Evolutionary conservation across 305 asterid species (phyloP).

Genomic region (Rubia tinctorum): DNA sequence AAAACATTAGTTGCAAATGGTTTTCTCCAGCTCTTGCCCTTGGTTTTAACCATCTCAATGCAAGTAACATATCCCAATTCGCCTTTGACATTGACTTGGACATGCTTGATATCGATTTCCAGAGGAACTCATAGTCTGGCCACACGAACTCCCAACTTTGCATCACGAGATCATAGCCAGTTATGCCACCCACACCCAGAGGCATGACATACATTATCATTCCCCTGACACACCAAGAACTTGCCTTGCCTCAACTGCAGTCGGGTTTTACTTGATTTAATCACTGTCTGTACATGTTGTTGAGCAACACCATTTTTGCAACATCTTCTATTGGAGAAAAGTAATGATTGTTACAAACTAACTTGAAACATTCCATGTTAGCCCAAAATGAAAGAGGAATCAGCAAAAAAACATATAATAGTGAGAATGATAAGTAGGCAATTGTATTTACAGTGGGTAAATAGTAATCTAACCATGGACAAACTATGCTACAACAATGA

Average conservation of each 20-base stretch:
- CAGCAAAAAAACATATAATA: not conserved
- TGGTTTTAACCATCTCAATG: no score
- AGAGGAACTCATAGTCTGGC: no score
- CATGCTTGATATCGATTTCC: no score
- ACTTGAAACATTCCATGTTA: no score
- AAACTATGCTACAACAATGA: not conserved
- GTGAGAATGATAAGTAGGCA: not conserved
- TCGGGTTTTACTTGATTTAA: slow-evolving; percentile 50
- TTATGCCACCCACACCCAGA: no score
- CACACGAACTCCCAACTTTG: no score
- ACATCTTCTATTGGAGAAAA: slow-evolving; percentile 43
- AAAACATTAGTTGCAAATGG: no score
- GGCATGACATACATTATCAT: no score
- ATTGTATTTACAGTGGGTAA: not conserved
- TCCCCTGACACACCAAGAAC: slow-evolving; percentile 75
- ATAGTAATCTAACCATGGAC: not conserved
- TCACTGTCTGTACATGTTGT: slow-evolving; percentile 61
- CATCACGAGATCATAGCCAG: no score
- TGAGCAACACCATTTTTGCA: slow-evolving; percentile 82
- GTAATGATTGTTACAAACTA: not conserved
- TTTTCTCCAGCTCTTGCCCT: no score
- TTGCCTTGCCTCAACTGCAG: slow-evolving; percentile 81
- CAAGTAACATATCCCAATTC: no score
- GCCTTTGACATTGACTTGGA: no score
- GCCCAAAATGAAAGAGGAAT: not conserved